Evolutionary conservation across 140 eudicot genomes (phyloP), one percentile per base, ranked within the genome.

Genomic region (Artemisia princeps): DNA sequence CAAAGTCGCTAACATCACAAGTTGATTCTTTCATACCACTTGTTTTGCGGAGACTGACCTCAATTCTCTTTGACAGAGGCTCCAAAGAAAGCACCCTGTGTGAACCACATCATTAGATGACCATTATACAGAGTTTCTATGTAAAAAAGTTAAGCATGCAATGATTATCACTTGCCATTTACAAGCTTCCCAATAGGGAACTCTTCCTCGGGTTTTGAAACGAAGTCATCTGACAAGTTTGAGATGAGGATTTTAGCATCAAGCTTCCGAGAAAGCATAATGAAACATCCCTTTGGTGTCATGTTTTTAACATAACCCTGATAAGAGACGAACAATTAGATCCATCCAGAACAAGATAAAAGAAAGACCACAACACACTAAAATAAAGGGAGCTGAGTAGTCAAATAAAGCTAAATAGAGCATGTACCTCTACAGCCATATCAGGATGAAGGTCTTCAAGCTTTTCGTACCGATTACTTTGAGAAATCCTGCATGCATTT

Each of bases 121-220:
- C 24, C 58, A 56, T 50, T 45, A 64, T 61, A 49, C 45, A 14
- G 58, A 12, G 5, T n/a, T 4, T 44, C 63, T 13, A 23, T 2
- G 13, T 14, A 54, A 1, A 51, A 3, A 55, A n/a, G 40, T 42
- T 3, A 20, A 30, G 54, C 15, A 22, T 57, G 33, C 2, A 69
- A 20, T 51, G 63, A 68, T 19, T 73, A 80, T 75, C 78, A 89
- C 96, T 78, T 90, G 51, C 97, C 97, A 67, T 23, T 63, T 42
- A 91, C 91, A 62, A 83, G 97, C 65, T 82, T 85, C 46, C 97
- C 97, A 73, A 87, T 68, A 51, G 96, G 90, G 65, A 87, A 91
- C 53, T 91, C 95, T 67, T 77, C 74, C 65, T 79, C 95, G 0
- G 85, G 95, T 67, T 91, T 84, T 64, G 85, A 72, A 48, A 87